A percentile compares a stretch with the other conserved stretches of the same genome.
Conservation (phyloP, 1,139 yeast species). For the Hemisphaericaspora lyxosophila region DNA sequence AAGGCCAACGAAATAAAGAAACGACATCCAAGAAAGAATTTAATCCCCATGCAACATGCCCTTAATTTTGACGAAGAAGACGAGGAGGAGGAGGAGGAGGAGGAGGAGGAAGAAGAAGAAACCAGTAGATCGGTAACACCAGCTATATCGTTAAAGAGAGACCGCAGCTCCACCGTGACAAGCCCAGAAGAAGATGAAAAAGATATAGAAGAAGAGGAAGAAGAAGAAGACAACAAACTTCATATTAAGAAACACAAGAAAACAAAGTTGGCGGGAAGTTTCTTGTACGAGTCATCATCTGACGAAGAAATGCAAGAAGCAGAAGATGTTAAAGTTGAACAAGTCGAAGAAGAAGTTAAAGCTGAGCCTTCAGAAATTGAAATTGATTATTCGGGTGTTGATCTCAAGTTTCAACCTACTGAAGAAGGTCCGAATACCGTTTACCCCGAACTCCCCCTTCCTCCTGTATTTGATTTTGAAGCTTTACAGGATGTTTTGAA, state of each 20-base stretch:
- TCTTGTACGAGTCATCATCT: conserved; percentile 32
- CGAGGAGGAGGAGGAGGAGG: conserved; percentile 38
- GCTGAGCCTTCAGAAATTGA: conserved; percentile 14
- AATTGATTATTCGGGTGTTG: conserved; percentile 28
- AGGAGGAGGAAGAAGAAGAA: conserved; percentile 44
- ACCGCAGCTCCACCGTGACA: conserved; percentile 27
- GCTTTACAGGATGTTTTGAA: conserved; percentile 55
- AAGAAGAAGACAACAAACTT: conserved; percentile 18
- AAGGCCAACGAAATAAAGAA: conserved; percentile 16
- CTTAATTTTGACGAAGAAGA: conserved; percentile 54
- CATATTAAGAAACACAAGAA: conserved; percentile 22
- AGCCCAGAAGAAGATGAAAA: conserved; percentile 36
- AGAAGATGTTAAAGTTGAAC: conserved; percentile 6
- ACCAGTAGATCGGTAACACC: conserved; percentile 44
- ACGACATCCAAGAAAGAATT: conserved; percentile 23
- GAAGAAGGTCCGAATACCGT: conserved; percentile 49
- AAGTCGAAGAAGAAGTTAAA: conserved; percentile 10
- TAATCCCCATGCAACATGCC: conserved; percentile 72
- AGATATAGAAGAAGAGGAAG: conserved; percentile 24
- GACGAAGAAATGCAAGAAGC: conserved; percentile 30
- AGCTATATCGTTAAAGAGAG: conserved; percentile 29
- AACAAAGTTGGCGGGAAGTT: conserved; percentile 19
- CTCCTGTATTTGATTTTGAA: conserved; percentile 43
- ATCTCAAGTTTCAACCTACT: conserved; percentile 46
- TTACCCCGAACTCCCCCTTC: conserved; percentile 40